Conservation (phyloP, 2,329 filamentous ascomycete species). For the Elsinoe arachidis region DNA sequence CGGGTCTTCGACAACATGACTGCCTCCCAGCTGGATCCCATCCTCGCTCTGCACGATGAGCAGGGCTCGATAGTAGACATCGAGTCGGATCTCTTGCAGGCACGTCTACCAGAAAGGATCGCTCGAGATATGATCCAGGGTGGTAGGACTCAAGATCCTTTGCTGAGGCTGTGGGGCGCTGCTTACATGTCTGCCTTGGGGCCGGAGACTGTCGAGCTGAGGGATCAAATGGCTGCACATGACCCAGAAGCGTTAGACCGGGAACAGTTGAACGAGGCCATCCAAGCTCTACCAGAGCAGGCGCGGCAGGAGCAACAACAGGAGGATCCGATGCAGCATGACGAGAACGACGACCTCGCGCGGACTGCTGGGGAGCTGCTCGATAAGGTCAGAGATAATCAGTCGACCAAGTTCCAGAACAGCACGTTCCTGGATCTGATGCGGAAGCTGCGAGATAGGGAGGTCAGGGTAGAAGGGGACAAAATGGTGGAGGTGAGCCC, state of each 20-base stretch:
- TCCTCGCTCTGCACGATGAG: not conserved
- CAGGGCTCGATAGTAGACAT: not conserved
- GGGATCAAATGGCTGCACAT: not conserved
- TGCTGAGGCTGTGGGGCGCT: not conserved
- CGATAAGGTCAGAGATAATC: constrained; percentile 58
- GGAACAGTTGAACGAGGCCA: not conserved
- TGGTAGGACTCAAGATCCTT: not conserved
- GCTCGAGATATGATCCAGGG: not conserved
- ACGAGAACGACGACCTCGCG: constrained; percentile 59
- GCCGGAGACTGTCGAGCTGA: constrained; percentile 3
- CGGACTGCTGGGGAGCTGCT: constrained; percentile 63
- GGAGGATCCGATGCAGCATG: constrained; percentile 22
- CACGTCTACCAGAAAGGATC: not conserved
- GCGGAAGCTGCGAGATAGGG: constrained; percentile 62
- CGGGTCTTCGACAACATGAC: constrained; percentile 2
- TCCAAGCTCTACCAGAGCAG: not conserved
- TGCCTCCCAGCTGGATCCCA: not conserved
- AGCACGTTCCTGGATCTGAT: constrained; percentile 70
- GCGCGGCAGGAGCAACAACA: constrained; percentile 9
- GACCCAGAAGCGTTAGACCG: not conserved
- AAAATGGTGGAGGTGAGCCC: constrained; percentile 49
- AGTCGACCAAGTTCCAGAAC: constrained; percentile 66
- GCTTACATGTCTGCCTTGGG: not conserved
- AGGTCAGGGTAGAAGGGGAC: constrained; percentile 65
- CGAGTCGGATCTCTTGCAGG: not conserved